A percentile compares a stretch with the other conserved stretches of the same genome.
phyloP scores from a whole-genome alignment of 805 yeast species.

The Isabelozyma heimii region DNA sequence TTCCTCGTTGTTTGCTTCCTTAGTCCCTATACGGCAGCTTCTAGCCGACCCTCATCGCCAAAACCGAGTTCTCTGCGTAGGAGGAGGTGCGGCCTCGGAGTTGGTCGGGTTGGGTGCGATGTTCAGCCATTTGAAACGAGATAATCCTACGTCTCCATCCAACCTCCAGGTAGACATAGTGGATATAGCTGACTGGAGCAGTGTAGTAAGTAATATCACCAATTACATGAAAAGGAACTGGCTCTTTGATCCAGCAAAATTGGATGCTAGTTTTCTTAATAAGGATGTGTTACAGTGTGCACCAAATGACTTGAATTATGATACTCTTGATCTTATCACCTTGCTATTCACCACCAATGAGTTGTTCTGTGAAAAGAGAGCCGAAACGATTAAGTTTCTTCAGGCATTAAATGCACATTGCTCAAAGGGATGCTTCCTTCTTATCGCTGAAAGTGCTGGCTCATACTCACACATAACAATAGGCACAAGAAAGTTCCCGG shows the following conservation, averaged over 20 bases:
- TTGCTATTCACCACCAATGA: constrained; percentile 85
- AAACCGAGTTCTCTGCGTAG: constrained; percentile 57
- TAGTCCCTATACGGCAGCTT: constrained; percentile 39
- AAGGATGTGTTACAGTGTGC: constrained; percentile 27
- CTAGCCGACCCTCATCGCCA: constrained; percentile 28
- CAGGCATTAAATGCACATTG: constrained; percentile 52
- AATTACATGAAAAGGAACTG: constrained; percentile 48
- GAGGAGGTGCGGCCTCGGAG: constrained; percentile 92
- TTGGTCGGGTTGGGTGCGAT: constrained; percentile 62
- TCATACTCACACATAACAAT: constrained; percentile 78
- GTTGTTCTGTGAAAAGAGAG: constrained; percentile 66
- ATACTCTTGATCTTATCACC: constrained; percentile 53
- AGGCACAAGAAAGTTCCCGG: constrained; percentile 77
- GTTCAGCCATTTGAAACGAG: constrained; percentile 42
- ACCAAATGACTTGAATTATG: constrained; percentile 4
- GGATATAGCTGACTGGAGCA: constrained; percentile 79
- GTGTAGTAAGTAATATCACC: constrained; percentile 46
- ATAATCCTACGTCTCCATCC: constrained; percentile 28
- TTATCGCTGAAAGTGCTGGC: constrained; percentile 87
- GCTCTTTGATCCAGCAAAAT: constrained; percentile 39
- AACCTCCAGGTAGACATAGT: constrained; percentile 50
- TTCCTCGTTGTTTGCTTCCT: constrained; percentile 57
- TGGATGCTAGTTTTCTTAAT: constrained; percentile 25
- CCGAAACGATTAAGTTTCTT: constrained; percentile 58
- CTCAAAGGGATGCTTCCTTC: constrained; percentile 52